Percentiles rank a stretch among this genome's conserved stretches.
Evolutionary conservation across 768 basidiomycete species (phyloP).

Genomic region (Suillus cothurnatus): DNA sequence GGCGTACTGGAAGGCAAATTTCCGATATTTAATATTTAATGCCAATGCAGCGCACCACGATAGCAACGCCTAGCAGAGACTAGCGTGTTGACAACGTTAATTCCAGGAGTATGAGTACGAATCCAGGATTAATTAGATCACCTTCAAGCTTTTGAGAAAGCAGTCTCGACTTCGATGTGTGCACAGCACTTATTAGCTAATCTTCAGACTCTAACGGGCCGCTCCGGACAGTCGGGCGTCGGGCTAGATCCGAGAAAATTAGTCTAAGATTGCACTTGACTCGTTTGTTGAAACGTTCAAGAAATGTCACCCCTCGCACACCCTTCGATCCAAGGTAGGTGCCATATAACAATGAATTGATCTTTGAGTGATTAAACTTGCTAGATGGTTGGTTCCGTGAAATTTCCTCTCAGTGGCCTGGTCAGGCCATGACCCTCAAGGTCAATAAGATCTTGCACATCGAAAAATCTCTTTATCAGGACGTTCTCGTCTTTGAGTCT

Average conservation of each 20-base stretch:
- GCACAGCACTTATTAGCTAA: too few relatives aligned
- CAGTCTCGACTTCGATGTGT: too few relatives aligned
- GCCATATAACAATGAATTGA: background rate
- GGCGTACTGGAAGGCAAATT: background rate
- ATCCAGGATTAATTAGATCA: background rate
- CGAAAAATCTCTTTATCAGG: slow-evolving; percentile 93
- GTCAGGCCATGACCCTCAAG: slow-evolving; percentile 96
- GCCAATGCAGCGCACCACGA: background rate
- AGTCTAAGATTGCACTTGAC: background rate
- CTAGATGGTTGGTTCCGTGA: slow-evolving; percentile 96
- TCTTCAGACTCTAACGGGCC: background rate
- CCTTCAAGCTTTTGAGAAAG: background rate
- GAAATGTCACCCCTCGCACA: slow-evolving; percentile 60
- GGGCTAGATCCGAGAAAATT: background rate
- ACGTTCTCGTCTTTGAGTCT: slow-evolving; percentile 96
- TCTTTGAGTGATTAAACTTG: slow-evolving; percentile 14
- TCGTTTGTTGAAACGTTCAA: slow-evolving; percentile 9
- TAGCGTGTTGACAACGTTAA: background rate
- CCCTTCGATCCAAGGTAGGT: slow-evolving; percentile 54
- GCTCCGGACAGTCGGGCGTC: background rate
- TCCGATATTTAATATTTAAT: background rate
- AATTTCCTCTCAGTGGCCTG: slow-evolving; percentile 94
- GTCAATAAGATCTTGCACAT: slow-evolving; percentile 94
- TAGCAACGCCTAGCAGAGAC: background rate
- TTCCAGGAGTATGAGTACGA: background rate